Conservation (phyloP, 805 yeast species). For the Wickerhamiella slavikovae region DNA sequence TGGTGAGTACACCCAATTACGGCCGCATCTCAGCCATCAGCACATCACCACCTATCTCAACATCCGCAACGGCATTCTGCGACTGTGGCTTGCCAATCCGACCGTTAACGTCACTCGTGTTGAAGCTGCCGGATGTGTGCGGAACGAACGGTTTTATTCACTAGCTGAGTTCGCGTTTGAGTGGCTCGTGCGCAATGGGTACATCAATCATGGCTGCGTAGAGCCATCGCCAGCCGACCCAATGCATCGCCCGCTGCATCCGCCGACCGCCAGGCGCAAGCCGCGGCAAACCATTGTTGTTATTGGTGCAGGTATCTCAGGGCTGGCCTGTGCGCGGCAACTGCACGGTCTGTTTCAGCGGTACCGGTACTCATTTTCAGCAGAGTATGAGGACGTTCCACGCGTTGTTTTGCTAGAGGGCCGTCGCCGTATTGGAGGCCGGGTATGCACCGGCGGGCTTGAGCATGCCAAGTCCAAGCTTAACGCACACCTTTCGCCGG, state of each 20-base stretch:
- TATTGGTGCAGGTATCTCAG: slow-evolving; percentile 95
- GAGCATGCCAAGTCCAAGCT: slow-evolving; percentile 11
- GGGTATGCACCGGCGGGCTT: slow-evolving; percentile 22
- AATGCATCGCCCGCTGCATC: slow-evolving; percentile 6
- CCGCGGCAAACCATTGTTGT: slow-evolving; percentile 35
- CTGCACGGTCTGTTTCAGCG: slow-evolving; percentile 39
- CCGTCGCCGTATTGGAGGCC: slow-evolving; percentile 23
- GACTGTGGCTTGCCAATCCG: slow-evolving; percentile 24
- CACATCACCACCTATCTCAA: slow-evolving; percentile 24
- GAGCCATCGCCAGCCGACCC: slow-evolving; percentile 7
- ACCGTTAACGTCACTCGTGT: slow-evolving; percentile 20
- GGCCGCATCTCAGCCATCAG: slow-evolving; percentile 15
- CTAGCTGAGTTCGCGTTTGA: slow-evolving; percentile 25
- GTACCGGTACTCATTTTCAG: slow-evolving; percentile 14
- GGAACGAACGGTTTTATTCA: slow-evolving; percentile 19
- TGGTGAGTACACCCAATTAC: slow-evolving; percentile 19
- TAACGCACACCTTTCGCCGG: not conserved
- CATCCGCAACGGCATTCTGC: slow-evolving; percentile 22
- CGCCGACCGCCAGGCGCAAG: slow-evolving; percentile 9
- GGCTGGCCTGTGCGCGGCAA: slow-evolving; percentile 90
- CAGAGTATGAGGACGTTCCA: slow-evolving; percentile 22
- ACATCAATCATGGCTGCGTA: slow-evolving; percentile 23
- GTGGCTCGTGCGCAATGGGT: slow-evolving; percentile 22
- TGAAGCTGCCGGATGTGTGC: slow-evolving; percentile 25
- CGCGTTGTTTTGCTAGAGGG: slow-evolving; percentile 22